Evolutionary conservation across 2,329 filamentous ascomycete genomes (phyloP).

Genomic region (Sarocladium oryzae): DNA sequence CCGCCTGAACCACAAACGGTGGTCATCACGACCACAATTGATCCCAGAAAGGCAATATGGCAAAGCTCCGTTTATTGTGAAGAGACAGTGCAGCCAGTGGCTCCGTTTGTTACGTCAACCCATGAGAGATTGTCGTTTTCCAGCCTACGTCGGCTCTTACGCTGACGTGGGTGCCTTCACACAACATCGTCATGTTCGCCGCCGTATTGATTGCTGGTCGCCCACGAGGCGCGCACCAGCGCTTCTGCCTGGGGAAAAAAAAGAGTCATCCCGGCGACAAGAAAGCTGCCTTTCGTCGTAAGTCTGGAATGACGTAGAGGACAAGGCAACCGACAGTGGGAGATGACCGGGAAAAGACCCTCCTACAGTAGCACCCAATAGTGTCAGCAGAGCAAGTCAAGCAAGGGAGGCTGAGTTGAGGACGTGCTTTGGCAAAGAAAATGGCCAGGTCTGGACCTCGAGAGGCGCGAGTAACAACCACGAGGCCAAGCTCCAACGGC

Average conservation of each 20-base stretch:
- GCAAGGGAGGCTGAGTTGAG: no score
- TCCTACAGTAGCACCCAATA: no score
- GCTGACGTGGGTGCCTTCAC: background rate
- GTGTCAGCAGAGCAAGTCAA: no score
- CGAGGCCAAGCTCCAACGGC: no score
- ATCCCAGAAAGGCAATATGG: background rate
- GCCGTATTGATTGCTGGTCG: background rate
- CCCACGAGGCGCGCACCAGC: background rate
- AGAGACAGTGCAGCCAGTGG: background rate
- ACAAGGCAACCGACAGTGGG: no score
- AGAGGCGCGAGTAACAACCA: no score
- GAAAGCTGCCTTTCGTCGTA: no score
- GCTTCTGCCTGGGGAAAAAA: background rate
- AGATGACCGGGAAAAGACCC: no score
- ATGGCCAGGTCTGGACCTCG: no score
- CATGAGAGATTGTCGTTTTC: background rate
- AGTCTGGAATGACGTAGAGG: no score
- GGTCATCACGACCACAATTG: no score
- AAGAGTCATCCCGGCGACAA: background rate
- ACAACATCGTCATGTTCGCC: slow-evolving; percentile 1
- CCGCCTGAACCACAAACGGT: slow-evolving; percentile 4
- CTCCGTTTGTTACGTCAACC: slow-evolving; percentile 8
- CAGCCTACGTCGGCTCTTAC: background rate
- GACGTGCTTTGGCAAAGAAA: no score
- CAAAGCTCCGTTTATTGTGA: slow-evolving; percentile 5